Conservation (phyloP, 352 stramenopile genomes). For the Phytophthora palmivora region DNA sequence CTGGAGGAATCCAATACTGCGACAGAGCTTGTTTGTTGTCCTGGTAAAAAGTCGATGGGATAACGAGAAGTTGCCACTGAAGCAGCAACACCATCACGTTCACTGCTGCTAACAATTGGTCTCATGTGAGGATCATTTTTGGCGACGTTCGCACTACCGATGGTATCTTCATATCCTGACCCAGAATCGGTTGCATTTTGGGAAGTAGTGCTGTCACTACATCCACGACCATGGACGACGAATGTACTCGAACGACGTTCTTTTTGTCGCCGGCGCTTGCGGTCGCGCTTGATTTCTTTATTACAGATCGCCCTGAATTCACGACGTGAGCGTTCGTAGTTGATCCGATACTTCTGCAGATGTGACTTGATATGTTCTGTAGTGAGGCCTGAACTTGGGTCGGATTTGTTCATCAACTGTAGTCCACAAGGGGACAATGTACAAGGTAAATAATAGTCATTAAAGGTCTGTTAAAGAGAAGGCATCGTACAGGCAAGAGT, state of each 20-base stretch:
- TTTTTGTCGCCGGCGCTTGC: slow-evolving; percentile 44
- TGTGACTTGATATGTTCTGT: slow-evolving; percentile 89
- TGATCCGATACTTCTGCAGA: slow-evolving; percentile 86
- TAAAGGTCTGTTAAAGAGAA: slow-evolving; percentile 7
- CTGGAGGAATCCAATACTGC: neutral
- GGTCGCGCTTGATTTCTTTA: slow-evolving; percentile 56
- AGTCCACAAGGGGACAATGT: slow-evolving; percentile 1
- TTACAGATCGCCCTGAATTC: slow-evolving; percentile 84
- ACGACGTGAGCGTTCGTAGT: slow-evolving; percentile 73
- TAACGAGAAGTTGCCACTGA: slow-evolving; percentile 25
- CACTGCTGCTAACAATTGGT: slow-evolving; percentile 1
- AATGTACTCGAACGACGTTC: slow-evolving; percentile 27
- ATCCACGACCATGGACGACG: slow-evolving; percentile 47
- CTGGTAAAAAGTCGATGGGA: slow-evolving; percentile 4
- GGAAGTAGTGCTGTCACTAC: slow-evolving; percentile 11
- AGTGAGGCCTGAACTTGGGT: slow-evolving; percentile 55
- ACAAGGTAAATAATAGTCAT: slow-evolving; percentile 1
- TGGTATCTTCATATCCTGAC: slow-evolving; percentile 4
- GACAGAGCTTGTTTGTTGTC: neutral
- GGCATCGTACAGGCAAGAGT: slow-evolving; percentile 53
- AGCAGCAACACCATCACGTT: slow-evolving; percentile 4
- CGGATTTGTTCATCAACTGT: slow-evolving; percentile 68
- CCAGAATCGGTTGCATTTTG: slow-evolving; percentile 21
- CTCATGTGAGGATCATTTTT: neutral
- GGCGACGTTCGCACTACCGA: slow-evolving; percentile 1